phyloP scores from a whole-genome alignment of 805 yeast genomes.

The Starmera amethionina region DNA sequence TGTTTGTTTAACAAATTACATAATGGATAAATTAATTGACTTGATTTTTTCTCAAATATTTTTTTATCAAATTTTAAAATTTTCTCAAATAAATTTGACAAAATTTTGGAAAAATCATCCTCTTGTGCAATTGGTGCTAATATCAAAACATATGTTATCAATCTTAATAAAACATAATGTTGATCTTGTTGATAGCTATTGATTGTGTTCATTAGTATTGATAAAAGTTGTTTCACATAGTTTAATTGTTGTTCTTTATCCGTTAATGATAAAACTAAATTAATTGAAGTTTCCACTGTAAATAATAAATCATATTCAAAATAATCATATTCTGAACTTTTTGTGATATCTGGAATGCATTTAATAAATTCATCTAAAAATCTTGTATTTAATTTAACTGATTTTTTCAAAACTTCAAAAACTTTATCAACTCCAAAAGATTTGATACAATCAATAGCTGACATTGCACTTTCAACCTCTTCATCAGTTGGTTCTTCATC shows the following conservation, averaged over 20 bases:
- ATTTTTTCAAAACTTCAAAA: slow-evolving; percentile 33
- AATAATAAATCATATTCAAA: slow-evolving; percentile 40
- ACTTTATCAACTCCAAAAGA: slow-evolving; percentile 54
- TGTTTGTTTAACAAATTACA: slow-evolving; percentile 1
- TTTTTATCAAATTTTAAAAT: slow-evolving; percentile 7
- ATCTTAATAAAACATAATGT: slow-evolving; percentile 23
- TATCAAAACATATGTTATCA: slow-evolving; percentile 42
- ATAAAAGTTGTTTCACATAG: background rate
- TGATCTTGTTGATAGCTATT: slow-evolving; percentile 19
- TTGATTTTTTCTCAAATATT: slow-evolving; percentile 7
- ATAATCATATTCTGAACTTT: slow-evolving; percentile 21
- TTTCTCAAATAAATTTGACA: slow-evolving; percentile 5
- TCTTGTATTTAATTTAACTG: slow-evolving; percentile 1
- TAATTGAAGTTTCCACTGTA: slow-evolving; percentile 31
- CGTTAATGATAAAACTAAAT: slow-evolving; percentile 16
- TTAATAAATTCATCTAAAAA: slow-evolving; percentile 25
- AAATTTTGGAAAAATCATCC: background rate
- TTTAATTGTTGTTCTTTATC: slow-evolving; percentile 23
- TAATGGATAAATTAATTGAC: slow-evolving; percentile 12
- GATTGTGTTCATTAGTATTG: slow-evolving; percentile 10
- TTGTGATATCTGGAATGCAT: slow-evolving; percentile 24
- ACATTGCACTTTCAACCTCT: slow-evolving; percentile 77
- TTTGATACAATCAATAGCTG: slow-evolving; percentile 74
- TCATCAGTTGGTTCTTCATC: slow-evolving; percentile 94
- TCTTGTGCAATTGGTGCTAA: slow-evolving; percentile 17